Base-by-base conservation (phyloP, 495 filamentous ascomycete species). In the Penicillium riverlandense region DNA sequence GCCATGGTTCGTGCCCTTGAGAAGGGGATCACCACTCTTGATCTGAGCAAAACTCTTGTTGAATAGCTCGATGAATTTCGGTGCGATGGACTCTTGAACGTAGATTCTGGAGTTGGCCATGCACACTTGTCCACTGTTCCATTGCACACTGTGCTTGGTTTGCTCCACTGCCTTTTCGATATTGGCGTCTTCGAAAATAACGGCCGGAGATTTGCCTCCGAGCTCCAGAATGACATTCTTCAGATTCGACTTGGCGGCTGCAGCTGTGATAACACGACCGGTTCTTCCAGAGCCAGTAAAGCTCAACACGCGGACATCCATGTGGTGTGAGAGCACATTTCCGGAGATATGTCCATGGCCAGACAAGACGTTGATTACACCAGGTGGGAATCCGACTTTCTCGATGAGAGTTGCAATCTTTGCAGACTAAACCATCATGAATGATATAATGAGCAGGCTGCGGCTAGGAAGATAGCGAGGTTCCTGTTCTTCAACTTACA, bases 101-200 rank as follows among this genome's bases (percentile, higher is more conserved):
- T 95, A 95, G 63, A 97, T 76, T 59, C 91, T 86, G 44, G 90
- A 95, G 54, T 92, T 92, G 52, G 91, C 91, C 61, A 89, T 96
- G 85, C 91, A 97, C 81, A 84, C 89, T 71, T 97, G 92, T 61
- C 91, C 91, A 74, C 96, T 91, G 80, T 97, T 97, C 77, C 77
- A 97, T 84, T 88, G 96, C 62, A 97, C 96, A 64, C 91, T 92
- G 47, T 92, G 95, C 84, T 97, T 97, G 65, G 91, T 86, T 92
- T 92, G 96, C 12, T 83, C 88, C 68, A 97, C 90, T 47, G 91
- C 90, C 61, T 95, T 85, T 55, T 96, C 90, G 55, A 97, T 90
- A 59, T 97, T 82, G 43, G 91, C 91, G 56, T 97, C 91, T 58
- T 91, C 75, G 70, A 97, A 96, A 61, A 97, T 81, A 50, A 97